phyloP scores from a whole-genome alignment of 2,329 filamentous ascomycete genomes.

The Claviceps africana region DNA sequence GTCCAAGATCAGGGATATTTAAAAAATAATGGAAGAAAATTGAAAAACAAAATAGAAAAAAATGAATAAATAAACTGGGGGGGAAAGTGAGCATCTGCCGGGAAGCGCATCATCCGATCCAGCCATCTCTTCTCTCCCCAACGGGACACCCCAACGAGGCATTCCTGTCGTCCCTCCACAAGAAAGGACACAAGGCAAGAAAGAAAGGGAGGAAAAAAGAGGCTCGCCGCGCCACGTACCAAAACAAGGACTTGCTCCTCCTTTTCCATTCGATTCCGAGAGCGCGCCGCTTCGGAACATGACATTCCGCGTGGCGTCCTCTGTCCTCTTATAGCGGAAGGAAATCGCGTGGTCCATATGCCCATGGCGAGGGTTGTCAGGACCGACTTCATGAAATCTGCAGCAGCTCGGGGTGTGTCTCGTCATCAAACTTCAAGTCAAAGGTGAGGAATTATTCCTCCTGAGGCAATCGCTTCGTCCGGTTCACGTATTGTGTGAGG shows the following conservation, averaged over 20 bases:
- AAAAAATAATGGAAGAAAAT: no score
- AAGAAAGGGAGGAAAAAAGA: background rate
- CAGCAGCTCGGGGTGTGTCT: background rate
- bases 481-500: background rate
- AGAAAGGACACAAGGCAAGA: no score
- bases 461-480: background rate
- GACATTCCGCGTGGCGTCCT: background rate
- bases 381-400: background rate
- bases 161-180: no score
- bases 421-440: background rate
- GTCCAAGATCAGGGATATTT: no score
- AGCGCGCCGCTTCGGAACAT: background rate
- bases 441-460: constrained; percentile 1
- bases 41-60: no score
- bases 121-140: no score
- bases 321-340: constrained; percentile 1
- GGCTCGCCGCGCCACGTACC: no score
- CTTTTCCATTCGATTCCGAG: background rate
- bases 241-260: no score
- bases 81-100: no score
- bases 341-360: background rate
- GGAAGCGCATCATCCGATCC: no score
- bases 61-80: no score
- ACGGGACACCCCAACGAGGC: no score
- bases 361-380: background rate